Base-by-base conservation (phyloP, 768 basidiomycete genomes). In the Mycena kentingensis region DNA sequence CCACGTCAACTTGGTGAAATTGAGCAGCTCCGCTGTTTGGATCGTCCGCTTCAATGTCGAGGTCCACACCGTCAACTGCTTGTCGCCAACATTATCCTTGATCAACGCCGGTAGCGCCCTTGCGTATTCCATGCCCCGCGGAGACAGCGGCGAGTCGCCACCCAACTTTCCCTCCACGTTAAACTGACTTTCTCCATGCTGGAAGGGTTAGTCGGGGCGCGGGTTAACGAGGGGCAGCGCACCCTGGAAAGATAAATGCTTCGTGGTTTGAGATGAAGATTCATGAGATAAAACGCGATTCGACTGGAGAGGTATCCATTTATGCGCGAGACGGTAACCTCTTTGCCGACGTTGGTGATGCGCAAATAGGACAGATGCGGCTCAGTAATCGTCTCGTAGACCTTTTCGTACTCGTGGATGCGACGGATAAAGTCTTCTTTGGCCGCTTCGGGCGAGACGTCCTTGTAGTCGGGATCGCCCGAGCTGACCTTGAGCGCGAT, bases 271-370 rank as follows among this genome's bases (percentile, higher is more conserved):
- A 99, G 75, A 70, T 99, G 97, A 62, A 98, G 69, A 68, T 98
- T 98, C 95, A 98, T 98, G 49, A 99, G 77, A 70, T 95, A 99
- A 73, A 96, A 99, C 18, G 93, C 96, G 60, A 99, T 93, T 29
- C 97, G 88, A 77, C 92, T 93, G 65, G 95, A 93, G 54, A 99
- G 73, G 65, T 99, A 99, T 13, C 95, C 95, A 64, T 95, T 84
- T 48, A 99, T 98, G 58, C 87, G 78, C 46, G 82, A 86, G 42
- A 93, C 79, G 0, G 84, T 90, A 48, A 95, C 95, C 68, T 91
- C 87, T 57, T 82, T 85, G 8, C 97, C 97, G 18, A 99, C 90
- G 62, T 99, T 96, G 48, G 85, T 84, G 66, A 99, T 97, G 60
- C 88, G 84, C 55, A 97, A 79, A 69, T 93, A 98, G 21, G 88